Evolutionary conservation across 2,329 filamentous ascomycete species (phyloP), one percentile per base, ranked within the genome.

Genomic region (Exophiala alcalophila): DNA sequence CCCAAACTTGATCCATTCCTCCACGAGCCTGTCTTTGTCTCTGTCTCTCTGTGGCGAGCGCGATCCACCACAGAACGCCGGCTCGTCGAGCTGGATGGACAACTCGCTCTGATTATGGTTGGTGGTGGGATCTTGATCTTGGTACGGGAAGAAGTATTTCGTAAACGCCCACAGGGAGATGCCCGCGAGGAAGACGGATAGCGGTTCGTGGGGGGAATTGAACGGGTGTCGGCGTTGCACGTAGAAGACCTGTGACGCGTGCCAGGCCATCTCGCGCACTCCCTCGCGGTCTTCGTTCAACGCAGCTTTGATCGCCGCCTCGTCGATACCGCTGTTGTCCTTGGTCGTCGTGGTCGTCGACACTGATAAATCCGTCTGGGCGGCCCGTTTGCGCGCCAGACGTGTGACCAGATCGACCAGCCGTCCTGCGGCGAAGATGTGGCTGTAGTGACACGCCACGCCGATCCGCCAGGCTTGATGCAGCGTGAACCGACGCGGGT

Each of bases 151-250:
- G 26, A 42, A 42, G 15, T 42, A 42, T 23, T 42, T 42, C 10
- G 16, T 19, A 16, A 15, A 27, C 7, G 39, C 39, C 39, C 39
- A 42, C 9, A 42, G 24, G 6, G 30, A 25, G 23, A 42, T 33
- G 5, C 39, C 39, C 10, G 29, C 39, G 12, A 42, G 39, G 18
- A 42, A 42, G 2, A 42, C 39, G 9, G 39, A 42, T 11, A 42
- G 39, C 4, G 39, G 39, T 15, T 42, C 39, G 24, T 26, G 39
- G 10, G 39, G 39, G 7, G 39, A 34, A 11, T 42, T 42, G 39
- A 42, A 42, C 15, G 39, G 39, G 18, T 42, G 39, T 8, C 39
- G 39, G 30, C 39, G 39, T n/a, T 42, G 39, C 3, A 42, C 29
- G 31, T 34, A 42, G n/a, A 23, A 26, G 4, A 42, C 39, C 12